Evolutionary conservation across 2,329 filamentous ascomycete genomes (phyloP).

Genomic region (Sordariomycetes sp.): DNA sequence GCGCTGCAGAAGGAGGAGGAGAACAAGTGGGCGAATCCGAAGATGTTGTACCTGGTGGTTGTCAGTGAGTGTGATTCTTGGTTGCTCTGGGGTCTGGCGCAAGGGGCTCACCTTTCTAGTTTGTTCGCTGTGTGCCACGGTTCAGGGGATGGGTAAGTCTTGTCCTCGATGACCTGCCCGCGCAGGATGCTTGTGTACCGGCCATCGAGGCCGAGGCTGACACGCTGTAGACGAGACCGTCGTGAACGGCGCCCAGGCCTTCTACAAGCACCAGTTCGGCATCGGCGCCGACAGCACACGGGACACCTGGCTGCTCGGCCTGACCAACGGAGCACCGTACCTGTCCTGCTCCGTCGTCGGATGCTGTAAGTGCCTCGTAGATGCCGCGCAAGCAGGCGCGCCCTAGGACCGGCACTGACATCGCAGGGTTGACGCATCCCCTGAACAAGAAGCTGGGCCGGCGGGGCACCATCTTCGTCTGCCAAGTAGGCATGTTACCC

Average conservation of each 20-base stretch:
- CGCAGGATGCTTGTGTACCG: not conserved
- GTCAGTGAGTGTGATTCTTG: conserved; percentile 22
- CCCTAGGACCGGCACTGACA: not conserved
- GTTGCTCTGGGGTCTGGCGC: not conserved
- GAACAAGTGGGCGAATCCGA: conserved; percentile 57
- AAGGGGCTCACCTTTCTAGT: conserved; percentile 14
- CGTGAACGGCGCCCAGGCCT: conserved; percentile 55
- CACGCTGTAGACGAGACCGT: conserved; percentile 40
- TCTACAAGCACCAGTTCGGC: conserved; percentile 48
- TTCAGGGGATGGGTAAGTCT: conserved; percentile 45
- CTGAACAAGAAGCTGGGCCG: conserved; percentile 59
- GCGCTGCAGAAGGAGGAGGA: conserved; percentile 46
- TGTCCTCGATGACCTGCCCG: not conserved
- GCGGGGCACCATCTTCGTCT: conserved; percentile 52
- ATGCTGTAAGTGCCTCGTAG: conserved; percentile 33
- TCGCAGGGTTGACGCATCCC: conserved; percentile 45
- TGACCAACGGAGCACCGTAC: conserved; percentile 48
- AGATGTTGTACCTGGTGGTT: conserved; percentile 51
- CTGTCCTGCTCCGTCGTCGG: conserved; percentile 55
- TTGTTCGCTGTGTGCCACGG: conserved; percentile 55
- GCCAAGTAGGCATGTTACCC: not conserved
- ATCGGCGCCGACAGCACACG: conserved; percentile 36
- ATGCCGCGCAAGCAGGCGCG: no score
- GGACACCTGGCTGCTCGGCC: conserved; percentile 44
- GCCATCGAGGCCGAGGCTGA: conserved; percentile 11